These are phyloP conservation scores for Fermentozyma sake DNA, from an alignment of 1,139 yeast genomes.

Conservation along the genomic window DNA sequence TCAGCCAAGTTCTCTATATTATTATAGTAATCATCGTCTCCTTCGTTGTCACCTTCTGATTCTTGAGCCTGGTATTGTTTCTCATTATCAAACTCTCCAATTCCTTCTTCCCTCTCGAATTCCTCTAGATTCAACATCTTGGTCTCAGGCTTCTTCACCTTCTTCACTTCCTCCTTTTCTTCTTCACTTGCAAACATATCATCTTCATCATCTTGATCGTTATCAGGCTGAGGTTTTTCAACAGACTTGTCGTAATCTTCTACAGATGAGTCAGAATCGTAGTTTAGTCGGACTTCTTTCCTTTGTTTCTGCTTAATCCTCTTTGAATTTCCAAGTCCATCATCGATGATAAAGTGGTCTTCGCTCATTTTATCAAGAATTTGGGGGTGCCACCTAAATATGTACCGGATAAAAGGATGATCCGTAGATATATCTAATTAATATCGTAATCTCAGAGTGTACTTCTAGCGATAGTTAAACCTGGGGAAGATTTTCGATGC, in stretches of 20 bases:
- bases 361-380: slow-evolving; percentile 1
- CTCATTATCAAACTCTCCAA: slow-evolving; percentile 12
- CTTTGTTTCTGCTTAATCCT: slow-evolving; percentile 17
- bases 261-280: slow-evolving; percentile 31
- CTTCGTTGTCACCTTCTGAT: slow-evolving; percentile 6
- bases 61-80: slow-evolving; percentile 6
- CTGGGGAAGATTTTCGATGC: too few relatives aligned
- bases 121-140: slow-evolving; percentile 31
- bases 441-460: too few relatives aligned
- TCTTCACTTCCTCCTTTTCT: slow-evolving; percentile 4
- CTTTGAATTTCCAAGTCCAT: slow-evolving; percentile 23
- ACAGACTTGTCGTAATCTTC: slow-evolving; percentile 14
- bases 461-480: too few relatives aligned
- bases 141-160: slow-evolving; percentile 1
- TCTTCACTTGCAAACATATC: slow-evolving; percentile 36
- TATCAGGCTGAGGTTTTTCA: slow-evolving; percentile 7
- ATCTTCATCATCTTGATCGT: slow-evolving; percentile 19
- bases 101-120: slow-evolving; percentile 17
- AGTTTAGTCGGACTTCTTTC: slow-evolving; percentile 21
- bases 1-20: slow-evolving; percentile 5
- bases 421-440: too few relatives aligned
- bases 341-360: slow-evolving; percentile 14
- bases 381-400: too few relatives aligned
- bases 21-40: slow-evolving; percentile 6
- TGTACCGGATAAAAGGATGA: too few relatives aligned